Evolutionary conservation across 1,284 basidiomycete species (phyloP).

Genomic region (Cutaneotrichosporon cavernicola): DNA sequence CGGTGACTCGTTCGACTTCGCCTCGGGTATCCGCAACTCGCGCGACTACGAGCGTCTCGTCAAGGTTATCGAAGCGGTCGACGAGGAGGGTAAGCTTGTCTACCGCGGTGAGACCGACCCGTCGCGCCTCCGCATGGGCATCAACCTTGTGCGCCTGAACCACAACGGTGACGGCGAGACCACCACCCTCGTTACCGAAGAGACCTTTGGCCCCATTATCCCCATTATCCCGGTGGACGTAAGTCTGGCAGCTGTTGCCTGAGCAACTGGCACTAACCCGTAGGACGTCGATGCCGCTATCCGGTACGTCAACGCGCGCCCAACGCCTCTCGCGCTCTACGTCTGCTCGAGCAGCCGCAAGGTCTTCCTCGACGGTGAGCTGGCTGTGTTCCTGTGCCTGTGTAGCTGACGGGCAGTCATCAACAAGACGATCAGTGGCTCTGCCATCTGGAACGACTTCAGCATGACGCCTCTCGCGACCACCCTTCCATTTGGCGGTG

Average conservation of each 20-base stretch:
- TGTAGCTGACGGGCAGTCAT: constrained; percentile 34
- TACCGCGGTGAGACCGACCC: constrained; percentile 68
- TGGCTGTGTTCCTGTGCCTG: background rate
- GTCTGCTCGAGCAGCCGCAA: constrained; percentile 45
- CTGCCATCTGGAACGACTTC: constrained; percentile 52
- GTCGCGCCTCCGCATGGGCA: constrained; percentile 49
- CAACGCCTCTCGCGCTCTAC: constrained; percentile 48
- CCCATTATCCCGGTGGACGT: constrained; percentile 71
- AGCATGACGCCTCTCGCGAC: constrained; percentile 39
- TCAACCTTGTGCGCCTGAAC: constrained; percentile 56
- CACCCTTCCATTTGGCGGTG: constrained; percentile 50
- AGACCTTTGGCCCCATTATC: constrained; percentile 70
- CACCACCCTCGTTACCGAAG: constrained; percentile 71
- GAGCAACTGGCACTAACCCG: background rate
- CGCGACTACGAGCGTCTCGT: constrained; percentile 65
- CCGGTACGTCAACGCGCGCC: constrained; percentile 61
- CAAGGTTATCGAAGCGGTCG: constrained; percentile 63
- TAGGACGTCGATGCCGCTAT: constrained; percentile 69
- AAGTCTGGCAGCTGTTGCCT: constrained; percentile 25
- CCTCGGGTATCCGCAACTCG: constrained; percentile 58
- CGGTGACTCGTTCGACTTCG: constrained; percentile 53
- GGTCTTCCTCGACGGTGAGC: constrained; percentile 43
- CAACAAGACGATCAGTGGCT: constrained; percentile 45
- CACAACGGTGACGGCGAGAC: constrained; percentile 60
- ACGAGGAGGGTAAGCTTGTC: constrained; percentile 63